Conservation (phyloP, 306 rosid genomes). For the Sphenostylis stenocarpa region DNA sequence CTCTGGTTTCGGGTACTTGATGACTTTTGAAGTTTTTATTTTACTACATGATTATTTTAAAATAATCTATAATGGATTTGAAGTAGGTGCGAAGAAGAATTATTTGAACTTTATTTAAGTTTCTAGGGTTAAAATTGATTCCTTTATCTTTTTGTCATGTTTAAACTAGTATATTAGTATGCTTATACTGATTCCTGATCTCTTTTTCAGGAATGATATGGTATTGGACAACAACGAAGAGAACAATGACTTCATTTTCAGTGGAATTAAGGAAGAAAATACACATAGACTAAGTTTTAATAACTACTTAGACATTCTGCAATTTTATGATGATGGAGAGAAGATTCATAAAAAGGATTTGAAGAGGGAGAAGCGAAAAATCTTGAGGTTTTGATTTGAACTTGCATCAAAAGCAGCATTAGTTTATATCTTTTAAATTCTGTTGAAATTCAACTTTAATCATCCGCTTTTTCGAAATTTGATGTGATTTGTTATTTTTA, state of each 20-base stretch:
- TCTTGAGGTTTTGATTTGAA: slow-evolving; percentile 59
- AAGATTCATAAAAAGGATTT: slow-evolving; percentile 41
- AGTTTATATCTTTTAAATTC: neutral
- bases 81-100: too few relatives aligned
- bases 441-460: neutral
- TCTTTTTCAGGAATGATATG: slow-evolving; percentile 41
- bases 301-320: slow-evolving; percentile 45
- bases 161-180: too few relatives aligned
- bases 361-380: slow-evolving; percentile 56
- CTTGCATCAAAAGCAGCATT: too few relatives aligned
- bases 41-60: too few relatives aligned
- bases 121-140: too few relatives aligned
- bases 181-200: too few relatives aligned
- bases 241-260: slow-evolving; percentile 20
- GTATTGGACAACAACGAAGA: slow-evolving; percentile 40
- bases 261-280: slow-evolving; percentile 25
- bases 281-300: slow-evolving; percentile 19
- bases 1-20: too few relatives aligned
- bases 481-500: neutral
- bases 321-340: slow-evolving; percentile 46
- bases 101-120: too few relatives aligned
- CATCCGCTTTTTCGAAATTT: neutral
- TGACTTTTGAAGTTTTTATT: too few relatives aligned
- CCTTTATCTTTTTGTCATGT: too few relatives aligned
- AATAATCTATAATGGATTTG: too few relatives aligned